A percentile compares a stretch with the other conserved stretches of the same genome.
Conservation (phyloP, 139 green algal genomes). For the Coccomyxa sp. region DNA sequence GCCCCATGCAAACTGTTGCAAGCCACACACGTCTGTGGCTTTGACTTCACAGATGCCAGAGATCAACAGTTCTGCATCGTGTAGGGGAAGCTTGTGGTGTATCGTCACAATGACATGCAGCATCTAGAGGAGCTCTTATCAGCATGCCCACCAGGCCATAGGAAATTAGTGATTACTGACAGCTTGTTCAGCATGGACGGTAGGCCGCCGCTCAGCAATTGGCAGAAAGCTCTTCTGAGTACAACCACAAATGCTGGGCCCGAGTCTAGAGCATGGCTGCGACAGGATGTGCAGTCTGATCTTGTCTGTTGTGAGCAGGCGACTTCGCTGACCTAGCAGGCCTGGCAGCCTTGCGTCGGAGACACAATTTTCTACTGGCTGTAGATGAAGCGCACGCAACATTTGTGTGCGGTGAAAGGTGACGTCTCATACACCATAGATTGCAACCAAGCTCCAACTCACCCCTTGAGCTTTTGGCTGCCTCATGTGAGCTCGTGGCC, state of each 20-base stretch:
- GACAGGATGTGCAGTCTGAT: too few relatives aligned
- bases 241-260: too few relatives aligned
- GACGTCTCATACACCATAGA: too few relatives aligned
- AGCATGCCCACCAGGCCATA: constrained; percentile 9
- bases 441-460: too few relatives aligned
- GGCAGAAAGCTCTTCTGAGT: too few relatives aligned
- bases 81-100: constrained; percentile 53
- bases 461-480: too few relatives aligned
- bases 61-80: neutral
- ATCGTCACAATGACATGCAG: constrained; percentile 84
- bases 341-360: constrained; percentile 55
- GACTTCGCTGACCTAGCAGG: constrained; percentile 82
- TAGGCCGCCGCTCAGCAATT: too few relatives aligned
- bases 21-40: too few relatives aligned
- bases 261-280: too few relatives aligned
- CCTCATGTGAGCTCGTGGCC: too few relatives aligned
- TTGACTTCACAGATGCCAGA: too few relatives aligned
- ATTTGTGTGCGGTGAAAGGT: constrained; percentile 72
- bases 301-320: constrained; percentile 9
- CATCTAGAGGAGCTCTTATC: constrained; percentile 74
- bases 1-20: too few relatives aligned
- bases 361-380: constrained; percentile 80
- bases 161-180: constrained; percentile 84
- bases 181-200: constrained; percentile 94
- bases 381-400: constrained; percentile 96